Conservation (phyloP, 1,284 basidiomycete genomes). For the Mycena citricolor region DNA sequence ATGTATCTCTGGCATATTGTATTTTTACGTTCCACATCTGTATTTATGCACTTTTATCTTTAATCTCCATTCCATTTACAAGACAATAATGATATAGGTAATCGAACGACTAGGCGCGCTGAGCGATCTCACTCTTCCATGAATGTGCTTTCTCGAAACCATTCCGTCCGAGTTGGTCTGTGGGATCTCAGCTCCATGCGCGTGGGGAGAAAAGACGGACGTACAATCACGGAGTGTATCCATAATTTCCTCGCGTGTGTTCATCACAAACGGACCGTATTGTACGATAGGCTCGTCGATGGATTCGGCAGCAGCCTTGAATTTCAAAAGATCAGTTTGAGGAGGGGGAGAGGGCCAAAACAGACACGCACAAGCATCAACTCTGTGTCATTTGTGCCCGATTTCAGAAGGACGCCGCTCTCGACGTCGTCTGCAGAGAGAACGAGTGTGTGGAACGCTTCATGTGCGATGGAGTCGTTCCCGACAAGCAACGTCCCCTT, state of each 20-base stretch:
- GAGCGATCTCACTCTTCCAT: slow-evolving; percentile 84
- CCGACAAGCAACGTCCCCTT: slow-evolving; percentile 67
- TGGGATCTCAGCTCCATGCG: background rate
- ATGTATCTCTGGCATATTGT: too few relatives aligned
- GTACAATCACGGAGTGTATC: slow-evolving; percentile 82
- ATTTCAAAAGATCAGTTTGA: background rate
- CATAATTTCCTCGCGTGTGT: slow-evolving; percentile 75
- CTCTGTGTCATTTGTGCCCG: slow-evolving; percentile 61
- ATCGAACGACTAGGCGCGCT: too few relatives aligned
- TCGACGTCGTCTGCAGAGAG: slow-evolving; percentile 57
- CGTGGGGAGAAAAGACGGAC: too few relatives aligned
- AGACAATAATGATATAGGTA: too few relatives aligned
- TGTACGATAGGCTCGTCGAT: slow-evolving; percentile 87
- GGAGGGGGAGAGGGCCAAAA: slow-evolving; percentile 14
- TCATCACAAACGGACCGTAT: slow-evolving; percentile 89
- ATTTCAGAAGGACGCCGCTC: slow-evolving; percentile 63
- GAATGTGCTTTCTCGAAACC: slow-evolving; percentile 90
- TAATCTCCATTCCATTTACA: too few relatives aligned
- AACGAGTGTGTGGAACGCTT: slow-evolving; percentile 77
- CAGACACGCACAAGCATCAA: slow-evolving; percentile 67
- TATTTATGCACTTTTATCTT: too few relatives aligned
- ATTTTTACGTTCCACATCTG: too few relatives aligned
- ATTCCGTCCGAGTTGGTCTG: slow-evolving; percentile 43
- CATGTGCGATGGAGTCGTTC: slow-evolving; percentile 47
- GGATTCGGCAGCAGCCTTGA: slow-evolving; percentile 83